Evolutionary conservation across 2,329 filamentous ascomycete genomes (phyloP), one percentile per base, ranked within the genome.

Genomic region (Pyrenochaeta sp.): DNA sequence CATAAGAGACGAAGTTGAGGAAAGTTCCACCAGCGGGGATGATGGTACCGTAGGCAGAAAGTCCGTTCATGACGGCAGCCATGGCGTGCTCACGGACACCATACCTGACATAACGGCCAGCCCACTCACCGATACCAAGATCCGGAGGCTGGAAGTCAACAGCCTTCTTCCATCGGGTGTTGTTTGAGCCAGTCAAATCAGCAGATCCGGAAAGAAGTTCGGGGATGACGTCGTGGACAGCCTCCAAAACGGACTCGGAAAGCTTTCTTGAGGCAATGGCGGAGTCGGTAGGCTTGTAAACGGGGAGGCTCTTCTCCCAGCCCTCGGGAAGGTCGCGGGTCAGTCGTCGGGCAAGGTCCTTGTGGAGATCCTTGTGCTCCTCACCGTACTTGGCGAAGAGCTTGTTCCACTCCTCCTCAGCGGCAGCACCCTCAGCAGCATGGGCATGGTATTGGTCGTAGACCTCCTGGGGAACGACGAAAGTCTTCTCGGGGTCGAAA

Each of bases 1-100:
- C 93, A 74, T 99, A 99, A 18, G 93, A 97, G 62, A 97, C 91
- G 76, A 99, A 99, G 88, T 97, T 99, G 63, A 99, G 82, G 87
- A 99, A 99, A 67, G 94, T 97, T 77, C 94, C 94, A 60, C 86
- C 86, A 63, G 92, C 96, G 62, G 94, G 94, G 71, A 99, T 87
- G 70, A 96, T 81, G 68, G 91, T 96, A 65, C 94, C 94, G 77
- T 97, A 99, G 54, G 92, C 94, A 56, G 91, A 85, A 48, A 99
- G 82, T 79, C 94, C 94, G 82, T 96, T 96, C 80, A 95, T 88
- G 76, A 95, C 90, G 67, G 89, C 89, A 69, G 88, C 90, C 90
- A 95, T 95, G 63, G 77, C 89, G 75, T 96, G 90, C 81, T 95
- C 90, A 74, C 90, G 88, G 65, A 96, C 89, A 83, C 90, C 90